A percentile compares a stretch with the other conserved stretches of the same genome.
phyloP scores from a whole-genome alignment of 1,284 basidiomycete genomes.

The Microbotryomycetes sp. region DNA sequence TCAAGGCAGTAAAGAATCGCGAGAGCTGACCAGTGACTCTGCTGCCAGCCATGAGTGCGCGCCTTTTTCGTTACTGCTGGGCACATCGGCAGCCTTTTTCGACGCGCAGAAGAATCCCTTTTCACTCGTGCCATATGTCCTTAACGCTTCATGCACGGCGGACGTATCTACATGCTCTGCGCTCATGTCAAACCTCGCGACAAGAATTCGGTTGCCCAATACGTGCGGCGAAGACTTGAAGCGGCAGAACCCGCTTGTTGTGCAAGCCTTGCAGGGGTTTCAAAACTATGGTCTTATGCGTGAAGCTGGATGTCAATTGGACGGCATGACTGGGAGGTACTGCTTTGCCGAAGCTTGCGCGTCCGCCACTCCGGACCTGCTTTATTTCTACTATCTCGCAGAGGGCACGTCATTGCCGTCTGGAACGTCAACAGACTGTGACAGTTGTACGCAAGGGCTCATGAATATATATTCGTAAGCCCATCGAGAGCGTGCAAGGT shows the following conservation, averaged over 20 bases:
- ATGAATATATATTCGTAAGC: slow-evolving; percentile 28
- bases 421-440: slow-evolving; percentile 27
- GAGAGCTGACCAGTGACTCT: neutral
- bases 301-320: slow-evolving; percentile 27
- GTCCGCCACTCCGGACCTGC: slow-evolving; percentile 5
- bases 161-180: slow-evolving; percentile 8
- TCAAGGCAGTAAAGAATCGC: too few species aligned
- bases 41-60: slow-evolving; percentile 20
- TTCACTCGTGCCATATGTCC: slow-evolving; percentile 27
- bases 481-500: neutral
- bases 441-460: slow-evolving; percentile 20
- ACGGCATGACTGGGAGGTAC: slow-evolving; percentile 19
- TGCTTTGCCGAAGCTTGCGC: slow-evolving; percentile 34
- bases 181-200: slow-evolving; percentile 26
- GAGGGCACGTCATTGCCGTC: slow-evolving; percentile 24
- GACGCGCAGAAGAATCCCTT: slow-evolving; percentile 15
- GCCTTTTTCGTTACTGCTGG: slow-evolving; percentile 34
- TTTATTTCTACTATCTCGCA: slow-evolving; percentile 31
- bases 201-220: slow-evolving; percentile 7
- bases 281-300: slow-evolving; percentile 25
- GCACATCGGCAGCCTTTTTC: slow-evolving; percentile 34
- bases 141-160: slow-evolving; percentile 31
- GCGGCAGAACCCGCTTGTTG: slow-evolving; percentile 30
- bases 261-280: slow-evolving; percentile 32
- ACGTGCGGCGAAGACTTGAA: slow-evolving; percentile 29